Evolutionary conservation across 1,284 basidiomycete species (phyloP).

Genomic region (Coriolopsis trogii): DNA sequence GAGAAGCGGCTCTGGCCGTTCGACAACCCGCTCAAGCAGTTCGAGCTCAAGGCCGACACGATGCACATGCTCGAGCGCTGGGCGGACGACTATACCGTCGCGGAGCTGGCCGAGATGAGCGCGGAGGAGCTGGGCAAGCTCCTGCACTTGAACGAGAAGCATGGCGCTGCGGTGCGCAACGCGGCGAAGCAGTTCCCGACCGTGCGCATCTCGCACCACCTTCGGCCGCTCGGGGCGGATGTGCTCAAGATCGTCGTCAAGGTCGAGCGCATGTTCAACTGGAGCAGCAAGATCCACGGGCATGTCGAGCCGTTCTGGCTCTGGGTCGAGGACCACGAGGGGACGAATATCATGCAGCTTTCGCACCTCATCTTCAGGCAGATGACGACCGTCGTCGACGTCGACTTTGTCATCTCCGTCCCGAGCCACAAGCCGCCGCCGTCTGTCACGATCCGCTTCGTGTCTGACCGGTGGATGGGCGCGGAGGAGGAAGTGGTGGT

Average conservation of each 20-base stretch:
- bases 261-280: slow-evolving; percentile 77
- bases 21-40: slow-evolving; percentile 89
- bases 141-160: slow-evolving; percentile 85
- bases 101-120: slow-evolving; percentile 77
- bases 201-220: slow-evolving; percentile 64
- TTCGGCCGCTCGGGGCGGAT: slow-evolving; percentile 85
- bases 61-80: slow-evolving; percentile 81
- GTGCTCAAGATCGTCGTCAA: slow-evolving; percentile 79
- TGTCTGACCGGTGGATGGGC: slow-evolving; percentile 95
- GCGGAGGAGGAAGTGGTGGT: slow-evolving; percentile 79
- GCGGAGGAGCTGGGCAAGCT: slow-evolving; percentile 81
- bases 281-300: slow-evolving; percentile 83
- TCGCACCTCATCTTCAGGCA: slow-evolving; percentile 74
- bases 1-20: slow-evolving; percentile 96
- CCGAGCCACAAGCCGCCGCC: slow-evolving; percentile 56
- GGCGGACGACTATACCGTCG: slow-evolving; percentile 83
- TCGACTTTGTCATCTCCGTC: slow-evolving; percentile 86
- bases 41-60: slow-evolving; percentile 77
- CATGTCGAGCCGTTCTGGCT: slow-evolving; percentile 90
- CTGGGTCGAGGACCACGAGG: slow-evolving; percentile 92
- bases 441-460: slow-evolving; percentile 72
- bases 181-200: slow-evolving; percentile 90
- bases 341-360: slow-evolving; percentile 83
- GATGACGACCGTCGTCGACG: slow-evolving; percentile 57
- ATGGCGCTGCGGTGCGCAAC: slow-evolving; percentile 79